These are phyloP conservation scores for Aureobasidium sp. DNA, from an alignment of 2,329 filamentous ascomycete species.

Conservation along the genomic window DNA sequence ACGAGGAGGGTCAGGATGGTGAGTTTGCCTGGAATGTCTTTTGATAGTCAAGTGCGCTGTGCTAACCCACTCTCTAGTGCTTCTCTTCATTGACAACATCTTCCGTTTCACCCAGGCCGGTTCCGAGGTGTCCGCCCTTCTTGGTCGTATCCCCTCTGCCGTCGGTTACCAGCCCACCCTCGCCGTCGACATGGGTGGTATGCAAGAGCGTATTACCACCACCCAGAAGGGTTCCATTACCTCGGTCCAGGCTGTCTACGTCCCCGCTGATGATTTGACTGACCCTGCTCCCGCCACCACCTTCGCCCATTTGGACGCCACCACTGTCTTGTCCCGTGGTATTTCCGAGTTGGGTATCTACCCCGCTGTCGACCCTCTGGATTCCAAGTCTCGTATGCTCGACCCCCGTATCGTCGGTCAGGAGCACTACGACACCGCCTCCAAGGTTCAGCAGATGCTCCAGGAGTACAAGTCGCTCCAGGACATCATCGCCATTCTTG, in stretches of 20 bases:
- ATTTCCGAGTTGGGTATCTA: constrained; percentile 99
- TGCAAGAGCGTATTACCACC: constrained; percentile 99
- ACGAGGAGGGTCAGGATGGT: constrained; percentile 80
- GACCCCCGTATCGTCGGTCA: constrained; percentile 97
- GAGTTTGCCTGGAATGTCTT: constrained; percentile 27
- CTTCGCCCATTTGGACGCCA: constrained; percentile 99
- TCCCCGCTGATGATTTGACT: constrained; percentile 99
- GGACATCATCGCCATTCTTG: constrained; percentile 97
- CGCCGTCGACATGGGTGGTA: constrained; percentile 96
- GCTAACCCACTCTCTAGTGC: constrained; percentile 47
- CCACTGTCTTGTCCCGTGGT: constrained; percentile 99
- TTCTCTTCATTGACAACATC: constrained; percentile 99
- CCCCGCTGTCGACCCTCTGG: constrained; percentile 98
- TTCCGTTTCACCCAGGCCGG: constrained; percentile 99
- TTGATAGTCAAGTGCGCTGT: neutral
- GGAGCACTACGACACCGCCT: constrained; percentile 93
- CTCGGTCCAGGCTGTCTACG: constrained; percentile 99
- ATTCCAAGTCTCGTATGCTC: constrained; percentile 99
- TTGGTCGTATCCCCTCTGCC: constrained; percentile 99
- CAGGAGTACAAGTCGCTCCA: constrained; percentile 99
- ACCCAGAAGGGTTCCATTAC: constrained; percentile 99
- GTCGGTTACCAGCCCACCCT: constrained; percentile 99
- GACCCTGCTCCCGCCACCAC: constrained; percentile 98
- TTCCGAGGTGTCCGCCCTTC: constrained; percentile 98
- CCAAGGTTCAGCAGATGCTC: constrained; percentile 96